Evolutionary conservation across 345 rosid species (phyloP), one percentile per base, ranked within the genome.

Genomic region (Mercurialis annua): DNA sequence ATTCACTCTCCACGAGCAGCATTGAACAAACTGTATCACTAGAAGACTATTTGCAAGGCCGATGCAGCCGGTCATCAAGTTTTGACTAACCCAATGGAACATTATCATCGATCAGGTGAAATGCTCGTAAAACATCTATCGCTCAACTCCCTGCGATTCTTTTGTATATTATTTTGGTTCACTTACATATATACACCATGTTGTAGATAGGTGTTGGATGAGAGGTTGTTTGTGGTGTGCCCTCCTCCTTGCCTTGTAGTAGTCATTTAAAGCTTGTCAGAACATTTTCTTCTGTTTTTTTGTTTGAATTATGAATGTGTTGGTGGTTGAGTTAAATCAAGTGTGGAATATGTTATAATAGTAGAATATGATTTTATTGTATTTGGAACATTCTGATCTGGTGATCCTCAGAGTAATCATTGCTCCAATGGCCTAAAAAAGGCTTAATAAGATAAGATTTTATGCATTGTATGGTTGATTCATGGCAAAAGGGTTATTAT

Each of bases 11-110:
- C 27, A 10, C 29, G 63, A 66, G 75, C 67, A 75, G 78, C 64
- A 65, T 70, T 26, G 74, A 75, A 59, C 94, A 84, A 60, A 67
- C 82, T 10, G 62, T 93, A 48, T 86, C 94, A 10, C 42, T 75
- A 18, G 74, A 75, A 44, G 68, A 75, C 51, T 75, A 75, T 66
- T 47, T 75, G 64, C 70, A 23, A 77, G 98, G 96, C 66, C 81
- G 98, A 77, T 88, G 96, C 80, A 93, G 97, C 79, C 87, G 92
- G 54, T 85, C 94, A 12, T 87, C 97, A 6, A 93, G 97, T 86
- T 87, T 93, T 8, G 98, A 93, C 83, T 90, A 61, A 70, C 67
- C 15, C 12, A 69, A 75, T 75, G 14, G 5, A 43, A 18, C 43
- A 18, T 50, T 14, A n/a, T n/a, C n/a, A n/a, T 23, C 49, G 50